These are phyloP conservation scores for Berkeleyomyces rouxiae DNA, from an alignment of 2,329 filamentous ascomycete genomes.

Conservation along the genomic window DNA sequence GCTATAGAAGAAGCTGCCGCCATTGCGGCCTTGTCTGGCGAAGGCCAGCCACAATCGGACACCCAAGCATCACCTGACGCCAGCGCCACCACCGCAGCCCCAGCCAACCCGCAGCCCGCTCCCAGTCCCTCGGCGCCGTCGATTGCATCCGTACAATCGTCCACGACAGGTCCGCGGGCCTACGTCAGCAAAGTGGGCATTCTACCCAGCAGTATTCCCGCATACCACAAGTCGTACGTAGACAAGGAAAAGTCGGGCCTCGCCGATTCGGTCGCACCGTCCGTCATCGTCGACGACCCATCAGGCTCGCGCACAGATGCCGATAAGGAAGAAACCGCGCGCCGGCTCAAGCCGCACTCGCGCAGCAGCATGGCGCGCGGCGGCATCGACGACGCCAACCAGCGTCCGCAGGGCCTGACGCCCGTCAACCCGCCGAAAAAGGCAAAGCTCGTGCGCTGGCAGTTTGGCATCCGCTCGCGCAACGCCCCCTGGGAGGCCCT, in stretches of 20 bases:
- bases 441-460: slow-evolving; percentile 75
- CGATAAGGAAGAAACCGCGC: slow-evolving; percentile 66
- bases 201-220: slow-evolving; percentile 74
- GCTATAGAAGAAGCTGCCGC: slow-evolving; percentile 22
- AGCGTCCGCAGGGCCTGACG: slow-evolving; percentile 44
- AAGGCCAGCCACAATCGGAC: not conserved
- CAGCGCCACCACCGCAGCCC: not conserved
- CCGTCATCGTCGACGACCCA: slow-evolving; percentile 31
- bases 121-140: slow-evolving; percentile 37
- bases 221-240: slow-evolving; percentile 84
- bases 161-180: slow-evolving; percentile 34
- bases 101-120: not conserved
- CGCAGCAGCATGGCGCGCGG: slow-evolving; percentile 51
- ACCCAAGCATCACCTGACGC: not conserved
- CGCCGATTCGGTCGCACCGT: slow-evolving; percentile 25
- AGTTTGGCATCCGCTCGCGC: slow-evolving; percentile 89
- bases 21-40: slow-evolving; percentile 15
- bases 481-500: slow-evolving; percentile 92
- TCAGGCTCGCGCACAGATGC: slow-evolving; percentile 41
- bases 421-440: slow-evolving; percentile 51
- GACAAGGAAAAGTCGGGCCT: slow-evolving; percentile 45
- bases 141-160: slow-evolving; percentile 30
- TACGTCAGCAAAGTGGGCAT: slow-evolving; percentile 79
- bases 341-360: slow-evolving; percentile 72
- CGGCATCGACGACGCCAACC: slow-evolving; percentile 37